A percentile compares a stretch with the other conserved stretches of the same genome.
Conservation (phyloP, 495 filamentous ascomycete species). For the Pyrenopolyporus hunteri region DNA sequence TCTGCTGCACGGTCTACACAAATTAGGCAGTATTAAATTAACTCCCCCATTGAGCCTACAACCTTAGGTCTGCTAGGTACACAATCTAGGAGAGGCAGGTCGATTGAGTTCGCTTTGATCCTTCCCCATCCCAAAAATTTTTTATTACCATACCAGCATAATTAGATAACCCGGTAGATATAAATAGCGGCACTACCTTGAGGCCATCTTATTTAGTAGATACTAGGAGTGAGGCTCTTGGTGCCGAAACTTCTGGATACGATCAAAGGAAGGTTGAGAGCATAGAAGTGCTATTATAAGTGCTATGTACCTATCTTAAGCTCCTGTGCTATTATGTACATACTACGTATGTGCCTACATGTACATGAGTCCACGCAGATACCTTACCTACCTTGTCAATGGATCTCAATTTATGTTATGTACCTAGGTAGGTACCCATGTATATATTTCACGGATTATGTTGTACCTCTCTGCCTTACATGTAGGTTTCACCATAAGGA, state of each 20-base stretch:
- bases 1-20: slow-evolving; percentile 8
- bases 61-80: neutral
- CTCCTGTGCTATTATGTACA: too few relatives aligned
- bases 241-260: slow-evolving; percentile 19
- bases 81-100: slow-evolving; percentile 6
- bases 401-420: too few relatives aligned
- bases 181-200: too few relatives aligned
- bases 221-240: slow-evolving; percentile 23
- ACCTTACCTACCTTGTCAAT: too few relatives aligned
- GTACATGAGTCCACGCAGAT: too few relatives aligned
- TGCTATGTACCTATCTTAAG: neutral
- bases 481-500: slow-evolving; percentile 28
- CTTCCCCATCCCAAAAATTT: slow-evolving; percentile 8
- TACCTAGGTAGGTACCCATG: too few relatives aligned
- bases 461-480: neutral
- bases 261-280: slow-evolving; percentile 7
- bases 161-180: slow-evolving; percentile 14
- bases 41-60: slow-evolving; percentile 17
- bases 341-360: too few relatives aligned
- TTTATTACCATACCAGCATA: slow-evolving; percentile 9
- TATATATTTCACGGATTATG: too few relatives aligned
- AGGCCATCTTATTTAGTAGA: neutral
- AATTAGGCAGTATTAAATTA: slow-evolving; percentile 30
- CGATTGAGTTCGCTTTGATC: slow-evolving; percentile 12
- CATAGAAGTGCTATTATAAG: too few relatives aligned